A percentile compares a stretch with the other conserved stretches of the same genome.
phyloP scores from a whole-genome alignment of 768 basidiomycete species.

The Podaxis rugospora region DNA sequence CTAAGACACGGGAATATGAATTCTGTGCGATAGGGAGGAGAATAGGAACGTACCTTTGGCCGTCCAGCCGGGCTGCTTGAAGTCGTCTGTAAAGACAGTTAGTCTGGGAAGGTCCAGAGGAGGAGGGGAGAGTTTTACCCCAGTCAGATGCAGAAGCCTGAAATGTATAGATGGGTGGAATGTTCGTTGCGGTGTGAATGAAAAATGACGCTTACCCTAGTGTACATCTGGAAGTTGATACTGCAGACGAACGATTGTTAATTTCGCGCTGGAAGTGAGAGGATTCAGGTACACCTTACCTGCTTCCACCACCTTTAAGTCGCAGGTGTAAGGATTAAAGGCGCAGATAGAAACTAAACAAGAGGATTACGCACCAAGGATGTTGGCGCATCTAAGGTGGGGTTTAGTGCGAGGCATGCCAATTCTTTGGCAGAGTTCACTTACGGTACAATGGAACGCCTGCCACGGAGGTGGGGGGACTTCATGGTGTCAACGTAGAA shows the following conservation, averaged over 20 bases:
- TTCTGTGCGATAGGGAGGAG: background rate
- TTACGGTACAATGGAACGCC: constrained; percentile 65
- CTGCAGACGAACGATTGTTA: constrained; percentile 25
- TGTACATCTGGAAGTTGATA: constrained; percentile 82
- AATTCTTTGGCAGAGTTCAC: constrained; percentile 16
- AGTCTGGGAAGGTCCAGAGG: background rate
- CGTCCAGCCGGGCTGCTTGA: constrained; percentile 68
- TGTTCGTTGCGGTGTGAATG: background rate
- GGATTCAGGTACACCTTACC: constrained; percentile 26
- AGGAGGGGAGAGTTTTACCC: constrained; percentile 32
- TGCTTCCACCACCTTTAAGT: constrained; percentile 47
- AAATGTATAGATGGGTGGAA: background rate
- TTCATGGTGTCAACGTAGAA: constrained; percentile 63
- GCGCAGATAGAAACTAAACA: too few species aligned
- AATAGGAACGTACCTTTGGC: constrained; percentile 40
- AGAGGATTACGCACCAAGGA: constrained; percentile 35
- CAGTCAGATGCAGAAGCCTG: constrained; percentile 68
- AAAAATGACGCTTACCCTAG: constrained; percentile 34
- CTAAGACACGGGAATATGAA: constrained; percentile 24
- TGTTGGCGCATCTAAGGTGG: constrained; percentile 56
- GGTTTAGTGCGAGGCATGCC: background rate
- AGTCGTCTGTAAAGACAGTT: constrained; percentile 49
- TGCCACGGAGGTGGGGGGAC: constrained; percentile 55
- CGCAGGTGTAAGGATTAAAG: background rate
- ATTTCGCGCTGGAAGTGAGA: background rate